A percentile compares a stretch with the other conserved stretches of the same genome.
These are phyloP conservation scores for Aphanomyces astaci DNA, from an alignment of 352 stramenopile genomes.

Conservation along the genomic window DNA sequence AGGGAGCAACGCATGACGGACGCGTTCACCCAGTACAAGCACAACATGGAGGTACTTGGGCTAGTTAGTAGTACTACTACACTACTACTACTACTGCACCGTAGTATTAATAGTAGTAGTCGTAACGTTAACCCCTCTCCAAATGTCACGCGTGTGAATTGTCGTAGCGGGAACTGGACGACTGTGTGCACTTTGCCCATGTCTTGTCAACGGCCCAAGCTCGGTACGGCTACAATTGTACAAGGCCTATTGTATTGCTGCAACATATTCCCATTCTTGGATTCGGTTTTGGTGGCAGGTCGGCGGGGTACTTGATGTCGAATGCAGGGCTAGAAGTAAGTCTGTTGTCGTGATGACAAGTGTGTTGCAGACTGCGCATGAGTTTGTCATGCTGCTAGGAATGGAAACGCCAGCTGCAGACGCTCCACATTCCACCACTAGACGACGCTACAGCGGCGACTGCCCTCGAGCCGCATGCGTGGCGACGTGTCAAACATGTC, in stretches of 20 bases:
- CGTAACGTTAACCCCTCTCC: too few species aligned
- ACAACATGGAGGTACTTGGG: neutral
- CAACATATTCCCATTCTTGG: too few species aligned
- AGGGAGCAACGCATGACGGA: neutral
- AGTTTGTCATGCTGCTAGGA: too few species aligned
- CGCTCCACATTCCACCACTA: too few species aligned
- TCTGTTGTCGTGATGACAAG: too few species aligned
- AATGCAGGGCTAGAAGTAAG: conserved; percentile 8
- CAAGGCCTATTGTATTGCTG: too few species aligned
- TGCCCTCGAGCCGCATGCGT: neutral
- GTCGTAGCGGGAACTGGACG: conserved; percentile 1
- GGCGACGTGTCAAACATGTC: neutral
- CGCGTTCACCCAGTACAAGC: neutral
- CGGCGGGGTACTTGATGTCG: conserved; percentile 6
- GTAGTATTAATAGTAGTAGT: too few species aligned
- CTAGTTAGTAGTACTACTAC: neutral
- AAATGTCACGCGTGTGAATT: too few species aligned
- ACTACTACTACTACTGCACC: too few species aligned
- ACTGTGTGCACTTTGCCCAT: conserved; percentile 16
- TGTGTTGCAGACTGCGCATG: too few species aligned
- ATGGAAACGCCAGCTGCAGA: neutral
- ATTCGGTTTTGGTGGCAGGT: neutral
- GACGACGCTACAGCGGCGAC: neutral
- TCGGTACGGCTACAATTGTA: neutral
- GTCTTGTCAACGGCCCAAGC: neutral